These are phyloP conservation scores for Gnomoniopsis smithogilvyi DNA, from an alignment of 2,329 filamentous ascomycete species.

Conservation along the genomic window DNA sequence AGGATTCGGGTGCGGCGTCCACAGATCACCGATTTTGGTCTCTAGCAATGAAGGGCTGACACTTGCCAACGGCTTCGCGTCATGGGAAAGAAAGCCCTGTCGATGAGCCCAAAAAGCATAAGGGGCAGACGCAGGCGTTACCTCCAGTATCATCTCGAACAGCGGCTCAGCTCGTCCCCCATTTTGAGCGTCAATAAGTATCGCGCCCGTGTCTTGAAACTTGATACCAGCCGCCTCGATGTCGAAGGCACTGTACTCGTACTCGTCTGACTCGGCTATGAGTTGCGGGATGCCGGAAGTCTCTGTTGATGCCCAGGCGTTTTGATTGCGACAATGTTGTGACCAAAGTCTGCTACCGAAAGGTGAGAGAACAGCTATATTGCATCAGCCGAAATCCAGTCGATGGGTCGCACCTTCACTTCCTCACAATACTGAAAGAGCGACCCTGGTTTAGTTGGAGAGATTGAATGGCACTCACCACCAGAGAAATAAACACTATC, in stretches of 20 bases:
- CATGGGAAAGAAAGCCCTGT: conserved; percentile 6
- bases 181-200: conserved; percentile 10
- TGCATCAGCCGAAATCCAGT: neutral
- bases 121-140: conserved; percentile 12
- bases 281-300: conserved; percentile 15
- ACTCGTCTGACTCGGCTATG: conserved; percentile 15
- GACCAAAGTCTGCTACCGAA: conserved; percentile 10
- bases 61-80: neutral
- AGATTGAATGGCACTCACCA: conserved; percentile 3
- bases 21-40: conserved; percentile 20
- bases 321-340: conserved; percentile 9
- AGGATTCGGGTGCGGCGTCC: conserved; percentile 21
- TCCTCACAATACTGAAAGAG: neutral
- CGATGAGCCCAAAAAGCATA: conserved; percentile 16
- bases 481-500: conserved; percentile 5
- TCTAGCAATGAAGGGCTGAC: conserved; percentile 4
- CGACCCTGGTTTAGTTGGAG: neutral
- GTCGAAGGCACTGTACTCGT: conserved; percentile 20
- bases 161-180: conserved; percentile 3
- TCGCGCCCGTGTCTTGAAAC: conserved; percentile 16
- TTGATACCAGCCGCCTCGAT: conserved; percentile 16
- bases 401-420: too few species aligned
- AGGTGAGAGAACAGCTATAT: conserved; percentile 10
- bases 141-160: conserved; percentile 20
- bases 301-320: conserved; percentile 20